phyloP scores from a whole-genome alignment of 2,329 filamentous ascomycete species.

The Diaporthe citriasiana region DNA sequence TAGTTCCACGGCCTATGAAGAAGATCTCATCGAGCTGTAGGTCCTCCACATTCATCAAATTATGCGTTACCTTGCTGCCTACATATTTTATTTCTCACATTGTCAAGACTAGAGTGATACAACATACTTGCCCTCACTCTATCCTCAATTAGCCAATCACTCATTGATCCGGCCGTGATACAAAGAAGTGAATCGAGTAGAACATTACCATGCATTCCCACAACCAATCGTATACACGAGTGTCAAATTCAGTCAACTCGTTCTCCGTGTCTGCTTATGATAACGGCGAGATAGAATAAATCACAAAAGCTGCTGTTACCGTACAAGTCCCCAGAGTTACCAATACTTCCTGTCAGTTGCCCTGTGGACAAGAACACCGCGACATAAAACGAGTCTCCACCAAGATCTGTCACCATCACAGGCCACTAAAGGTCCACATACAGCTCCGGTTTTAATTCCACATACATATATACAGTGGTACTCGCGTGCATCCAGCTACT shows the following conservation, averaged over 20 bases:
- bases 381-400: not conserved
- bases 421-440: not conserved
- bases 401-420: not conserved
- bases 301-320: not conserved
- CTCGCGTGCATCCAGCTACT: not conserved
- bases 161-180: too few species aligned
- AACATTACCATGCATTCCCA: too few species aligned
- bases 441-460: not conserved
- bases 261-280: too few species aligned
- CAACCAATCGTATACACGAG: too few species aligned
- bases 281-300: too few species aligned
- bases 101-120: not conserved
- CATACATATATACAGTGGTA: not conserved
- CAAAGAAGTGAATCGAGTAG: too few species aligned
- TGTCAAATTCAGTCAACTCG: too few species aligned
- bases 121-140: not conserved
- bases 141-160: not conserved
- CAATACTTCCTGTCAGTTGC: not conserved
- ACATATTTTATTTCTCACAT: not conserved
- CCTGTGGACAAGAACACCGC: not conserved
- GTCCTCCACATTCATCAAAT: not conserved
- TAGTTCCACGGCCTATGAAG: not conserved
- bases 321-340: not conserved
- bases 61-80: not conserved
- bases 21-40: slow-evolving; percentile 4